Base-by-base conservation (phyloP, 2,329 filamentous ascomycete genomes). In the Trichoderma citrinoviride region DNA sequence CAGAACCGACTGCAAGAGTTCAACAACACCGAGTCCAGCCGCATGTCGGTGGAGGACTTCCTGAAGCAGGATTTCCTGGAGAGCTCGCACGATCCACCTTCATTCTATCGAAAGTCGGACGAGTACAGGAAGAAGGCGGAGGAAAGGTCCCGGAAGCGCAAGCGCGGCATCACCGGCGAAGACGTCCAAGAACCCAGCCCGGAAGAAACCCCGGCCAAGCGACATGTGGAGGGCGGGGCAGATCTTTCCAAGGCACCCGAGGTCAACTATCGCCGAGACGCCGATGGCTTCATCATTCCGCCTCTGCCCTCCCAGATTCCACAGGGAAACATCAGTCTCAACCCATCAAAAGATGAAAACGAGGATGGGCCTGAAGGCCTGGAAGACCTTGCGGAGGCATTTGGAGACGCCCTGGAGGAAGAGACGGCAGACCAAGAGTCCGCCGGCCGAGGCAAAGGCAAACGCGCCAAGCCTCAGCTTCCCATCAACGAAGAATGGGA, bases 1-100 rank as follows among this genome's bases (percentile, higher is more conserved):
- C 90, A 93, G 72, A 92, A 94, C 74, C 92, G 95, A 67, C 81
- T 99, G 10, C 89, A 93, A 69, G 95, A 99, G 74, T 99, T 98
- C 78, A 92, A 91, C 68, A 85, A 89, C 37, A 97, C 94, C 0
- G 90, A 92, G 68, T 93, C 90, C 67, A 92, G 92, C 69, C 86
- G 87, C 57, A 84, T 98, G 77, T 95, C 92, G 0, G 91, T 99
- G 21, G 90, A 93, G 67, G 90, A 97, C 71, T 97, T 97, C 72
- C 82, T 91, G 54, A 85, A 87, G 67, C 82, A 86, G 57, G 88
- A 89, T 65, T 88, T 91, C 67, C 76, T 93, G 21, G 91, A 93
- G 70, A 88, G 89, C 25, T 81, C 81, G 1, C 89, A 91, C 68
- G 91, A 96, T 70, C 95, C 95, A 0, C 95, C 95, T 0, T 89